These are phyloP conservation scores for Sphagnum fallax DNA, from an alignment of 228 moss, liverwort and hornwort genomes.

Conservation along the genomic window DNA sequence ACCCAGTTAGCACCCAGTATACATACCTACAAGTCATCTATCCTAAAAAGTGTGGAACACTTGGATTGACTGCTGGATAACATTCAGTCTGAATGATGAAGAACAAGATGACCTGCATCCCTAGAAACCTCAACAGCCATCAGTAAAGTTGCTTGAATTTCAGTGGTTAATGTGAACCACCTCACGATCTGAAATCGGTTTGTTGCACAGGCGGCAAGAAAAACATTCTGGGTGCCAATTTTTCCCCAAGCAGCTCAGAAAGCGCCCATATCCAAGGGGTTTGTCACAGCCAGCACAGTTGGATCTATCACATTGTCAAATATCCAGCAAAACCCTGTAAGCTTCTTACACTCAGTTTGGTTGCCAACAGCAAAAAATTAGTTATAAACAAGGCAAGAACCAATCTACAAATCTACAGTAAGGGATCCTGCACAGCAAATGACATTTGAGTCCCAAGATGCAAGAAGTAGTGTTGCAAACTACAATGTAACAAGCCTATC, in stretches of 20 bases:
- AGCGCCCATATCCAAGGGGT: constrained; percentile 71
- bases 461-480: too few relatives aligned
- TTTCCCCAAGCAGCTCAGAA: constrained; percentile 70
- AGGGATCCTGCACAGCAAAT: too few relatives aligned
- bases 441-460: too few relatives aligned
- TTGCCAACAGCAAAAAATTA: too few relatives aligned
- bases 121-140: not conserved
- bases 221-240: constrained; percentile 99
- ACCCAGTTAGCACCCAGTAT: constrained; percentile 4
- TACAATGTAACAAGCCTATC: too few relatives aligned
- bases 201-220: constrained; percentile 60
- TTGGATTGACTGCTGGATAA: too few relatives aligned
- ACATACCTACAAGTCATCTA: not conserved
- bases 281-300: constrained; percentile 77
- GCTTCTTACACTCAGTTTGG: too few relatives aligned
- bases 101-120: not conserved
- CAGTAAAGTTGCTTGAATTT: not conserved
- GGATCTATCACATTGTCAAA: constrained; percentile 43
- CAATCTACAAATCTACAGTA: too few relatives aligned
- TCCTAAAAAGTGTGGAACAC: not conserved
- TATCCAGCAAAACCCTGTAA: constrained; percentile 3
- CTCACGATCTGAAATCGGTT: constrained; percentile 74
- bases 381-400: too few relatives aligned
- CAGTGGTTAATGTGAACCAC: constrained; percentile 16
- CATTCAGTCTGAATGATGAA: not conserved